Evolutionary conservation across 2,329 filamentous ascomycete species (phyloP), one percentile per base, ranked within the genome.

Genomic region (Alternaria arbusti): DNA sequence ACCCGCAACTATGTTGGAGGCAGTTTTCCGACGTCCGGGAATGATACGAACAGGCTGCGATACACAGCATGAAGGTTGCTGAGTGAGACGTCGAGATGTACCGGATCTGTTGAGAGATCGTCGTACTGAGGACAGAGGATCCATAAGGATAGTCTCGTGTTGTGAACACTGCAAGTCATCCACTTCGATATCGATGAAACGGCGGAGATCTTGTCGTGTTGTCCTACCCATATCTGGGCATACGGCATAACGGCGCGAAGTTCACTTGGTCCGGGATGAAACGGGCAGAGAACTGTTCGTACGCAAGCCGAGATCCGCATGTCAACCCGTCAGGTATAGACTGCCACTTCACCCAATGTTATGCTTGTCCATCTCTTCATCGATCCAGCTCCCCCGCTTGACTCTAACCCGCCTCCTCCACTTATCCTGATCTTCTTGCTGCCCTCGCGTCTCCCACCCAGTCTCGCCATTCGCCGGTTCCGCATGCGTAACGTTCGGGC

Each of bases 361-460:
- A 59, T 74, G 68, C 45, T 70, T 74, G 36, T 77, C 74, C 74
- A 78, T 76, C 63, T 78, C 75, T 54, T 78, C 67, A 52, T 78
- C 75, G 51, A 78, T 78, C 76, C 76, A 78, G 43, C 67, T 76
- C 1, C 59, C 61, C 13, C 68, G 55, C 40, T 65, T 65, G 3
- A 51, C 58, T 25, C 60, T 67, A 3, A 54, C 49, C 23, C 71
- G 66, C 44, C 70, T 69, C 52, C 70, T 68, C 68, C 72, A 72
- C 43, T 65, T 60, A 40, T 76, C 71, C 9, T 67, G 50, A 26
- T 72, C 68, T 26, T 59, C 63, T 43, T 26, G 44, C 25, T 66
- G 66, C 25, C 54, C 63, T 25, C 61, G 47, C 11, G 46, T 70
- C 32, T 66, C 69, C 71, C 67, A 71, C 12, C 62, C 64, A 17